Evolutionary conservation across 768 basidiomycete genomes (phyloP).

Genomic region (Hortiboletus campestris): DNA sequence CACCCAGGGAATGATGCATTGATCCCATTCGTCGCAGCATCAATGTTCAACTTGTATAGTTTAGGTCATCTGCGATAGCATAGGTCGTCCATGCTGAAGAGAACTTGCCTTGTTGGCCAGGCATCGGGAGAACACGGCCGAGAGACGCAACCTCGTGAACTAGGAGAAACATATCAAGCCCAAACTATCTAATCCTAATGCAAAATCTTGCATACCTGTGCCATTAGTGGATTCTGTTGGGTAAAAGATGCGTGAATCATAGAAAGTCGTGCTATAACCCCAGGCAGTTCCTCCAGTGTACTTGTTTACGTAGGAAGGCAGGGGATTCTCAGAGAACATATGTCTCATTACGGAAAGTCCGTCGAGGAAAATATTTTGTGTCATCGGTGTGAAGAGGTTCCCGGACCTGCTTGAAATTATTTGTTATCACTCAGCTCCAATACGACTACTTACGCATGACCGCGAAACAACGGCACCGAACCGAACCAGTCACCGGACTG

Average conservation of each 20-base stretch:
- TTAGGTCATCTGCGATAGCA: slow-evolving; percentile 8
- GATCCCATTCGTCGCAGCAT: not conserved
- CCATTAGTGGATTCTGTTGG: slow-evolving; percentile 8
- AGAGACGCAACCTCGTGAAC: slow-evolving; percentile 15
- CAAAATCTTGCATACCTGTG: slow-evolving; percentile 1
- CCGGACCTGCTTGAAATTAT: slow-evolving; percentile 3
- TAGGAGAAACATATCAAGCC: not conserved
- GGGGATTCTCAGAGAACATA: slow-evolving; percentile 9
- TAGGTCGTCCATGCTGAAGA: slow-evolving; percentile 12
- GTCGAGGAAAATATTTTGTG: not conserved
- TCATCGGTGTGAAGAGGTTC: not conserved
- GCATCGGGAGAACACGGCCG: slow-evolving; percentile 8
- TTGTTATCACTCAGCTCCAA: not conserved
- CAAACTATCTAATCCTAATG: too few species aligned
- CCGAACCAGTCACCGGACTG: slow-evolving; percentile 6
- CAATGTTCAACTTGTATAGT: slow-evolving; percentile 3
- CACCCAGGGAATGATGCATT: slow-evolving; percentile 11
- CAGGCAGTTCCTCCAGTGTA: slow-evolving; percentile 7
- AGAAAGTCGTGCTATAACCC: slow-evolving; percentile 13
- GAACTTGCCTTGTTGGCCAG: not conserved
- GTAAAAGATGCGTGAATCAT: slow-evolving; percentile 15
- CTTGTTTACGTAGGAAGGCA: slow-evolving; percentile 4
- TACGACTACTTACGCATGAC: slow-evolving; percentile 7
- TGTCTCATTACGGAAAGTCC: slow-evolving; percentile 12
- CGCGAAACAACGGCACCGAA: slow-evolving; percentile 14